phyloP scores from a whole-genome alignment of 495 filamentous ascomycete genomes.

The Lepidopterella palustris region DNA sequence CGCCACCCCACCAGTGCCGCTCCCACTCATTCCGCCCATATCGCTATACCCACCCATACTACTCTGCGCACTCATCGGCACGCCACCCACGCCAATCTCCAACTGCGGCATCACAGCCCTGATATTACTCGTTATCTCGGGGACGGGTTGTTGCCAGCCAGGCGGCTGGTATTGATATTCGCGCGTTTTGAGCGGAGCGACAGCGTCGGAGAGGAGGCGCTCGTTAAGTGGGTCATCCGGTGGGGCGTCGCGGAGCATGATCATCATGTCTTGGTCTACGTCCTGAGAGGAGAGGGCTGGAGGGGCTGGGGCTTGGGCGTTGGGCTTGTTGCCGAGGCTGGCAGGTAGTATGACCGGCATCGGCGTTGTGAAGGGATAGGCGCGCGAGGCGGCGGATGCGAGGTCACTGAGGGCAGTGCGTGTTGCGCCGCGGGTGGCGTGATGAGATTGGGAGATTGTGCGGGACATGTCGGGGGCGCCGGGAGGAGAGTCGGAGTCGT shows the following conservation, averaged over 20 bases:
- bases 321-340: conserved; percentile 27
- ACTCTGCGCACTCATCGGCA: conserved; percentile 31
- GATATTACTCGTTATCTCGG: conserved; percentile 14
- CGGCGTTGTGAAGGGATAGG: conserved; percentile 18
- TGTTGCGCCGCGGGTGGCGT: conserved; percentile 33
- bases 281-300: conserved; percentile 30
- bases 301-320: conserved; percentile 32
- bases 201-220: conserved; percentile 20
- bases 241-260: conserved; percentile 31
- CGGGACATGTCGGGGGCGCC: conserved; percentile 36
- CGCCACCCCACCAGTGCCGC: not conserved
- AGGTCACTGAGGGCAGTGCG: conserved; percentile 31
- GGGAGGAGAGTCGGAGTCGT: conserved; percentile 18
- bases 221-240: conserved; percentile 26
- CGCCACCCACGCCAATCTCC: conserved; percentile 20
- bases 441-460: conserved; percentile 30
- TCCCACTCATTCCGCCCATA: not conserved
- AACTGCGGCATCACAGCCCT: conserved; percentile 23
- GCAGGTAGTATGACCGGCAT: conserved; percentile 30
- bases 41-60: conserved; percentile 28
- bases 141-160: conserved; percentile 11
- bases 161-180: conserved; percentile 21
- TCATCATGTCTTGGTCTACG: conserved; percentile 35
- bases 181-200: conserved; percentile 6
- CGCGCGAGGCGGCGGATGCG: conserved; percentile 15